Base-by-base conservation (phyloP, 1,284 basidiomycete genomes). In the Schizopora paradoxa region DNA sequence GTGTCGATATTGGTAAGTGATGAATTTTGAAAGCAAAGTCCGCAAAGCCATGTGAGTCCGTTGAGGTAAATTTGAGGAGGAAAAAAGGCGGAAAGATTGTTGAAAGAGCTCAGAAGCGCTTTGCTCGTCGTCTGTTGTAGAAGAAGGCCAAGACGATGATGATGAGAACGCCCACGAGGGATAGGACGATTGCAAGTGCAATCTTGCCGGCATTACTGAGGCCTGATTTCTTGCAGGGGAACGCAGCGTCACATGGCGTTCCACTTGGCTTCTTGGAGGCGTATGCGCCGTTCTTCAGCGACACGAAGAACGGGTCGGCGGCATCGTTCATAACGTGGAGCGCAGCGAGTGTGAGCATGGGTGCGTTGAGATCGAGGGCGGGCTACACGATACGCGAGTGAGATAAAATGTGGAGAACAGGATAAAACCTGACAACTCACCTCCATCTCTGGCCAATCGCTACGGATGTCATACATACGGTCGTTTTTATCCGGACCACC, bases 361-460 rank as follows among this genome's bases (percentile, higher is more conserved):
- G 90, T 1, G 91, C 87, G 54, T 88, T 90, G 62, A 93, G 92
- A 55, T 90, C 87, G 36, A 90, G 65, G 25, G 82, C 86, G 45
- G 82, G 73, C 76, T 83, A 45, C 8, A 43, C n/a, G n/a, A n/a
- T n/a, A n/a, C n/a, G n/a, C n/a, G 41, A 59, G 49, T 67, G 52
- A 58, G 48, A 27, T 34, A 34, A 41, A 41, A 23, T 44, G 40
- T 26, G n/a, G 32, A 48, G 26, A 38, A n/a, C n/a, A 19, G 25
- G 21, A 43, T 29, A 22, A 19, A 22, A 40, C 26, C 6, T 14
- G 21, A 40, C 6, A 18, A 52, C 63, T 41, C 50, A 80, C 79
- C 73, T 91, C 88, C 8, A 81, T 82, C 65, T 91, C 70, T 0
- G 77, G 77, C 80, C 83, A 91, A 59, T 91, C 88, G 49, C 78